Evolutionary conservation across 1,139 yeast species (phyloP).

Genomic region (Candida sanyaensis): DNA sequence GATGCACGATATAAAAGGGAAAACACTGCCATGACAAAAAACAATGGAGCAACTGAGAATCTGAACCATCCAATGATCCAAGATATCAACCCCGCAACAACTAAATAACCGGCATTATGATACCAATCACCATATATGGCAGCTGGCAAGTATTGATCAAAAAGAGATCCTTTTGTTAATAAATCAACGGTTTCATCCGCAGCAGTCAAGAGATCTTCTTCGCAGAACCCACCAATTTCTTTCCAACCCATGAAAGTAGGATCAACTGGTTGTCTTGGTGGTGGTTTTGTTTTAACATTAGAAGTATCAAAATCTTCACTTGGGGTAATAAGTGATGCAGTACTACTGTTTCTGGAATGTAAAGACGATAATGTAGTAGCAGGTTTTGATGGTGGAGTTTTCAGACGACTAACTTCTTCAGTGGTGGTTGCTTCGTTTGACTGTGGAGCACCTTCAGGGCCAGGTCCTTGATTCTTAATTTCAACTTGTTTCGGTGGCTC

Average conservation of each 20-base stretch:
- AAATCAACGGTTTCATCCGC: conserved; percentile 75
- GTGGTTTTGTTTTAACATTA: conserved; percentile 39
- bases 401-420: background rate
- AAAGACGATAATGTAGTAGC: conserved; percentile 2
- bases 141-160: conserved; percentile 73
- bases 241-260: conserved; percentile 90
- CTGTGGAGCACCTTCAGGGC: conserved; percentile 10
- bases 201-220: conserved; percentile 59
- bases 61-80: conserved; percentile 79
- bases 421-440: background rate
- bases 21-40: conserved; percentile 61
- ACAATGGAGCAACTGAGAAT: conserved; percentile 79
- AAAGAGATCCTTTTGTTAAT: conserved; percentile 63
- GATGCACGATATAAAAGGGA: conserved; percentile 80
- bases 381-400: background rate
- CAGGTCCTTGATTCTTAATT: conserved; percentile 10
- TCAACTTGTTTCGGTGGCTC: conserved; percentile 14
- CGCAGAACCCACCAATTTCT: conserved; percentile 87
- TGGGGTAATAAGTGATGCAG: conserved; percentile 17
- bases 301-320: conserved; percentile 39
- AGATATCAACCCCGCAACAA: conserved; percentile 66
- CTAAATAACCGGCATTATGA: conserved; percentile 74
- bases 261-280: conserved; percentile 55
- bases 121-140: conserved; percentile 91
- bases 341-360: conserved; percentile 3